Evolutionary conservation across 2,329 filamentous ascomycete species (phyloP), one percentile per base, ranked within the genome.

Genomic region (Colletotrichum scovillei): DNA sequence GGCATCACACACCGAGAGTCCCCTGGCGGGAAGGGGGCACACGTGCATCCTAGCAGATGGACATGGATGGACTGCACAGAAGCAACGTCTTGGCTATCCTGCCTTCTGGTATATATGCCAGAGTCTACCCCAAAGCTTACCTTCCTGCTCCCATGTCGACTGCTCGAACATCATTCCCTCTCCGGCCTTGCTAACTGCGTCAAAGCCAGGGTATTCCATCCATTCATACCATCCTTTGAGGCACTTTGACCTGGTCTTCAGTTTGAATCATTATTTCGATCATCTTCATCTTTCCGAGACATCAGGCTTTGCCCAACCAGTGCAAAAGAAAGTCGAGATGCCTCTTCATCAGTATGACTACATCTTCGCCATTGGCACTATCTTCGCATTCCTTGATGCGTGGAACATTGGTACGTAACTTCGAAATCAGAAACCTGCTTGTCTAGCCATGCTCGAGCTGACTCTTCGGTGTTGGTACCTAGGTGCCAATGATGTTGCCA

Each of bases 361-460:
- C 79, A 84, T 92, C 74, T 89, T 92, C 76, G 91, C 89, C 77
- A 87, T 92, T 67, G 90, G 88, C 81, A 90, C 88, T 67, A 86
- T 92, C 72, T 92, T 92, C 80, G 89, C 91, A 73, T 89, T 90
- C 78, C 87, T 92, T 53, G 91, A 92, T 79, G 90, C 90, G 66
- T 92, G 89, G 88, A 92, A 92, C 78, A 92, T 91, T 75, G 90
- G 89, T 85, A 80, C 73, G 81, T 46, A 7, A 16, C 30, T 58
- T 49, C 42, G 1, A 24, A 12, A 9, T 12, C 28, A 30, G 12
- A 11, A 12, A 1, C 14, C 0, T 5, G 8, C 3, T 2, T 12
- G 8, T 2, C 6, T 42, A 16, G 1, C 4, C 1, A 14, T 30
- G 19, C 3, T n/a, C 6, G 53, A 28, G 22, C 69, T 68, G 32